These are phyloP conservation scores for Teunomyces atbi DNA, from an alignment of 805 yeast species.

Conservation along the genomic window DNA sequence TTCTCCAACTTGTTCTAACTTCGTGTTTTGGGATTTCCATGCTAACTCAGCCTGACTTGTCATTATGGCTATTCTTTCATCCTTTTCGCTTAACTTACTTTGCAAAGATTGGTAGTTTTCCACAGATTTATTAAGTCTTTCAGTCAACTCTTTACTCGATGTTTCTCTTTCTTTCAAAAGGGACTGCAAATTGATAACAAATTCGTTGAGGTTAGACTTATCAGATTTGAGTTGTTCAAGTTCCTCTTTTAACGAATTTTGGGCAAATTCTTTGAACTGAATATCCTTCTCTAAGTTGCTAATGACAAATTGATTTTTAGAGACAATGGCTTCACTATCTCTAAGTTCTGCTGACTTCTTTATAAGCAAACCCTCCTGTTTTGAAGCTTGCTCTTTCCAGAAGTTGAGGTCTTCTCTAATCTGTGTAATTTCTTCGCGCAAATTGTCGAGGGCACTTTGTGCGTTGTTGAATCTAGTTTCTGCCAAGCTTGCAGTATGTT, in stretches of 20 bases:
- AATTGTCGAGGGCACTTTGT: conserved; percentile 27
- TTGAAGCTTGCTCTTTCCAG: conserved; percentile 42
- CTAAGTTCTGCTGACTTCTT: conserved; percentile 49
- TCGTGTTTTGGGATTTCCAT: conserved; percentile 52
- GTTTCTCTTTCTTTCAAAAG: conserved; percentile 60
- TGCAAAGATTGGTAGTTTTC: conserved; percentile 45
- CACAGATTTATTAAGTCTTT: conserved; percentile 48
- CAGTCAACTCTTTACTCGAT: conserved; percentile 47
- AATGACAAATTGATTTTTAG: conserved; percentile 44
- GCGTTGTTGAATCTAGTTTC: conserved; percentile 52
- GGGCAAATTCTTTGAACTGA: conserved; percentile 46
- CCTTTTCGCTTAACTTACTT: conserved; percentile 49
- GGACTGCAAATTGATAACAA: conserved; percentile 60
- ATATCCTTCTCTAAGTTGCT: conserved; percentile 56
- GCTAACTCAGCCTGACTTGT: conserved; percentile 58
- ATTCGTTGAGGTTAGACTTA: conserved; percentile 53
- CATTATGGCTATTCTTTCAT: conserved; percentile 49
- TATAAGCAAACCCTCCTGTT: conserved; percentile 35
- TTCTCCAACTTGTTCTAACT: conserved; percentile 54
- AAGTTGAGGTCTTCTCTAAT: conserved; percentile 29
- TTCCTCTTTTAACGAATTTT: conserved; percentile 52
- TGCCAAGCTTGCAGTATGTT: conserved; percentile 52
- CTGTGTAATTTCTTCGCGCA: conserved; percentile 27
- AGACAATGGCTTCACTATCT: conserved; percentile 46
- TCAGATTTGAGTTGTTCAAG: conserved; percentile 55